These are phyloP conservation scores for Eucalyptus curtisii DNA, from an alignment of 345 rosid genomes.

Conservation along the genomic window DNA sequence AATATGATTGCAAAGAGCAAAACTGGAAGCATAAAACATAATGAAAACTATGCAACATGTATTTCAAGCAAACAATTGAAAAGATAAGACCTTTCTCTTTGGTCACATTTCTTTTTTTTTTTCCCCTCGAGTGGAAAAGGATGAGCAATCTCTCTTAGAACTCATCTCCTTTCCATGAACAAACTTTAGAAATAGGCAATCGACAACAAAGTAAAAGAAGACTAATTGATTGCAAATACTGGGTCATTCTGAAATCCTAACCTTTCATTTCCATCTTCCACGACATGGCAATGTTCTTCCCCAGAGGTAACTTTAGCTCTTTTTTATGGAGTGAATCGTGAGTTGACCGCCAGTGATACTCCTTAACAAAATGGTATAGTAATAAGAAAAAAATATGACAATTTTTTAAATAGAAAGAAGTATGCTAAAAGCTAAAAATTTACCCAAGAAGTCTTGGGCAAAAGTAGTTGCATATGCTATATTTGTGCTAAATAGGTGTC, in stretches of 20 bases:
- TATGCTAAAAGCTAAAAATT: too few species aligned
- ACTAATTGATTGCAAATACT: not conserved
- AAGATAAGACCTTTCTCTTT: not conserved
- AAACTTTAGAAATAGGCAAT: not conserved
- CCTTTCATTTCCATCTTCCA: constrained; percentile 41
- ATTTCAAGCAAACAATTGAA: not conserved
- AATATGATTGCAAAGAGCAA: not conserved
- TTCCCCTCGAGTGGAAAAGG: constrained; percentile 7
- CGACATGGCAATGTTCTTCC: constrained; percentile 57
- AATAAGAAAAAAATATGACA: too few species aligned
- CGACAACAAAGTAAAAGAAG: not conserved
- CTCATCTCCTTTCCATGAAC: constrained; percentile 22
- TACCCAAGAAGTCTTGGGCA: too few species aligned
- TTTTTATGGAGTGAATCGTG: too few species aligned
- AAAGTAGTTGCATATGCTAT: too few species aligned
- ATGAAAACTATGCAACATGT: not conserved
- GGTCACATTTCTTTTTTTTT: not conserved
- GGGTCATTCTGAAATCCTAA: not conserved
- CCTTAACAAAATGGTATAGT: too few species aligned
- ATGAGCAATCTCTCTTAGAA: constrained; percentile 7
- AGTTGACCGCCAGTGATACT: too few species aligned
- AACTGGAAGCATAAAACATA: not conserved
- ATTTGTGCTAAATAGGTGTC: too few species aligned
- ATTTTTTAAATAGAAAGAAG: too few species aligned
- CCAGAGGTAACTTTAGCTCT: not conserved